Evolutionary conservation across 352 stramenopile species (phyloP).

Genomic region (Halophytophthora batemanensis): DNA sequence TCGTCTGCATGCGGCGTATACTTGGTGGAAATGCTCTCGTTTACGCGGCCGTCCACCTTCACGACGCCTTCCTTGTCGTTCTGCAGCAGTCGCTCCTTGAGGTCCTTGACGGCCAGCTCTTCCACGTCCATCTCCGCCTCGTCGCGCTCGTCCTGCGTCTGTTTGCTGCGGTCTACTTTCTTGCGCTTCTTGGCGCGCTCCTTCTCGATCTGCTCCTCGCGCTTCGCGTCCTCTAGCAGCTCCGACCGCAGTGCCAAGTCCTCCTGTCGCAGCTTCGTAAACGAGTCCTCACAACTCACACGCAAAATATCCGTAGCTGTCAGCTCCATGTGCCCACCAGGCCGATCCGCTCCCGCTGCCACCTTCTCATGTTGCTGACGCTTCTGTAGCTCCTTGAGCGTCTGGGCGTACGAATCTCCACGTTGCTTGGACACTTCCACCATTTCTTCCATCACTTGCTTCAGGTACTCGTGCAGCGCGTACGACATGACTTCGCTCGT

Average conservation of each 20-base stretch:
- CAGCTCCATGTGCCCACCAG: constrained; percentile 36
- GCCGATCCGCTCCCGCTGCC: constrained; percentile 10
- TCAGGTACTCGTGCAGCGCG: constrained; percentile 81
- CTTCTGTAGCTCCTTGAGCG: constrained; percentile 49
- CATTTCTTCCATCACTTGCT: constrained; percentile 86
- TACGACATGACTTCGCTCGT: constrained; percentile 82
- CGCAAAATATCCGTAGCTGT: constrained; percentile 80
- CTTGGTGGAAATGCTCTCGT: constrained; percentile 70
- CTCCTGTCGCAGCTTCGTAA: constrained; percentile 56
- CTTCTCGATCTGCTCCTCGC: constrained; percentile 70
- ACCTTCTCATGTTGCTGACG: constrained; percentile 25
- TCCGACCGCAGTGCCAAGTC: constrained; percentile 55
- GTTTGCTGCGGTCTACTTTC: constrained; percentile 79
- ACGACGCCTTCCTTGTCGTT: constrained; percentile 73
- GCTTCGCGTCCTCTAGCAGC: constrained; percentile 76
- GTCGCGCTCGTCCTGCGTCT: constrained; percentile 76
- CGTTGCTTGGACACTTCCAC: constrained; percentile 78
- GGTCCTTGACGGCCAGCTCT: constrained; percentile 75
- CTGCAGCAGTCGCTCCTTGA: constrained; percentile 76
- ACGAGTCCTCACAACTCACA: constrained; percentile 84
- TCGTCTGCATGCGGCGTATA: constrained; percentile 46
- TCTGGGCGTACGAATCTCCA: constrained; percentile 45
- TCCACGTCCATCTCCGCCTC: constrained; percentile 87
- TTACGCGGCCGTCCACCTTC: constrained; percentile 75
- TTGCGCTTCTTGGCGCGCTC: constrained; percentile 85